These are phyloP conservation scores for Alliaria petiolata DNA, from an alignment of 345 rosid species.

Conservation along the genomic window DNA sequence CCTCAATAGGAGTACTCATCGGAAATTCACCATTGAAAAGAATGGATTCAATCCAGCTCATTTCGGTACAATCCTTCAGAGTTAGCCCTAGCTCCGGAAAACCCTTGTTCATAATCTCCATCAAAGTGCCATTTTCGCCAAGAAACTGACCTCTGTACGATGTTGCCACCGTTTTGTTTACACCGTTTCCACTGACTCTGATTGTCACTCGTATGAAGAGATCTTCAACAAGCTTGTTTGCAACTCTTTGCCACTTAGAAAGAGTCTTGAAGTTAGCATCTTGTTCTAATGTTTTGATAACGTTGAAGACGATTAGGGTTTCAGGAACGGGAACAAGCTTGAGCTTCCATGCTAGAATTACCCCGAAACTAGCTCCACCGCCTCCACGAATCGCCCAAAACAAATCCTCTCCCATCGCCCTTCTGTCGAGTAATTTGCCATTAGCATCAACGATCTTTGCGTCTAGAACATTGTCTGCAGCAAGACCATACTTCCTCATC, in stretches of 20 bases:
- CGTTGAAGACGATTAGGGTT: slow-evolving; percentile 48
- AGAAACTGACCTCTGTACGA: slow-evolving; percentile 42
- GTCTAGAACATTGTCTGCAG: slow-evolving; percentile 59
- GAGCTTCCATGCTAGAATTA: slow-evolving; percentile 55
- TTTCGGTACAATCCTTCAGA: slow-evolving; percentile 39
- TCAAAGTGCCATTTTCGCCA: slow-evolving; percentile 29
- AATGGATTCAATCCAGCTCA: slow-evolving; percentile 52
- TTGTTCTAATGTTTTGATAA: slow-evolving; percentile 41
- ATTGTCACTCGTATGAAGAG: slow-evolving; percentile 47
- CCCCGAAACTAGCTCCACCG: slow-evolving; percentile 62
- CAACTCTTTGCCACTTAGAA: slow-evolving; percentile 45
- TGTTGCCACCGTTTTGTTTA: slow-evolving; percentile 28
- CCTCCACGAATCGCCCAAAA: slow-evolving; percentile 75
- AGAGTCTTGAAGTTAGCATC: slow-evolving; percentile 31
- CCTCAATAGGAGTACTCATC: slow-evolving; percentile 18
- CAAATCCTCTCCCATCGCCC: slow-evolving; percentile 53
- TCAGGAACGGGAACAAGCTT: slow-evolving; percentile 55
- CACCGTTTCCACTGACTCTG: slow-evolving; percentile 8
- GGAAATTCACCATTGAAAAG: slow-evolving; percentile 48
- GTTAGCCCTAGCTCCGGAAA: slow-evolving; percentile 57
- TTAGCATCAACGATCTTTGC: slow-evolving; percentile 48
- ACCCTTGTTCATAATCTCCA: slow-evolving; percentile 35
- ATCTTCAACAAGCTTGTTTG: slow-evolving; percentile 39
- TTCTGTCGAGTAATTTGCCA: slow-evolving; percentile 47
- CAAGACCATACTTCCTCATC: slow-evolving; percentile 72